Base-by-base conservation (phyloP, 257 asterid species). In the Jacaranda mimosifolia region DNA sequence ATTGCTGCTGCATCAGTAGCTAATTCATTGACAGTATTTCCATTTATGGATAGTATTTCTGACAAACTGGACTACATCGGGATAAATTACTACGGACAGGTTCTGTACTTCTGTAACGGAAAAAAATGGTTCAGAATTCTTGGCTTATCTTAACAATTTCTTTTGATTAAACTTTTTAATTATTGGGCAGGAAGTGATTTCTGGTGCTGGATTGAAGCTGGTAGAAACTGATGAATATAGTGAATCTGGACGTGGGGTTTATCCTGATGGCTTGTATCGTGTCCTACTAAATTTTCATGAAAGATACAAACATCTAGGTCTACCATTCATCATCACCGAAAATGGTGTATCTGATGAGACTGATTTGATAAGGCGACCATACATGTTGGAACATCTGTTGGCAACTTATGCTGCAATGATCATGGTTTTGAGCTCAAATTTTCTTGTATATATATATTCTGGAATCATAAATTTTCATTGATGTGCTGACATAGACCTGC, bases 161-260 rank as follows among this genome's bases (percentile, higher is more conserved):
- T 73, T 72, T 18, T 8, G 68, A 70, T 72, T 32, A 73, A 75
- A 45, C 8, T 4, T 74, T 76, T 72, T 32, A 38, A 63, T 79
- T 80, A 63, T 55, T 67, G 82, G 63, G 76, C 95, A 94, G 98
- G 99, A 95, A 87, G 96, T 90, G 63, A 42, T 95, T 73, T 87
- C 75, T 75, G 97, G 98, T 66, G 80, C 94, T 53, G 98, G 97
- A 77, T 81, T 95, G 85, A 95, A 95, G 87, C 90, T 91, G 62
- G 94, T 87, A 17, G 94, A 95, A 74, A 86, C 81, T 13, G 99
- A 91, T 48, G 99, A 95, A 78, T 95, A 95, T 73, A 95, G 99
- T 75, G 99, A 95, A 91, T 92, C 99, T 14, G 99, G 99, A 19
- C 98, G 99, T 74, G 99, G 98, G 73, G 89, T 95, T 56, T 95